Evolutionary conservation across 139 green algal genomes (phyloP).

Genomic region (Chlamydomonas schloesseri): DNA sequence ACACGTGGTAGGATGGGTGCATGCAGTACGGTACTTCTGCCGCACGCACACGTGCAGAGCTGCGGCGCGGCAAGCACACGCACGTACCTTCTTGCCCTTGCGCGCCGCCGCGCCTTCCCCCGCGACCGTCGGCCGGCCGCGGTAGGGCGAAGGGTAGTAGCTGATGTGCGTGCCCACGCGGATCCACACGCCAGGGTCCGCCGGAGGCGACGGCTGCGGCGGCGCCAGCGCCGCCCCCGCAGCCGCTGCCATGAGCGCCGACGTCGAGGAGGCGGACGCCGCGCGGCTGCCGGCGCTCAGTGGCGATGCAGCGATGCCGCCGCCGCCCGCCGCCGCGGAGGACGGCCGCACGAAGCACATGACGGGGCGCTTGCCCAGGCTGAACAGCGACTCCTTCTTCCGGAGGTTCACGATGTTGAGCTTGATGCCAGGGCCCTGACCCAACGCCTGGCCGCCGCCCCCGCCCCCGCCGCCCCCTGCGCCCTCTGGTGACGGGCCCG

Average conservation of each 20-base stretch:
- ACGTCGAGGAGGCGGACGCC: neutral
- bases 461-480: neutral
- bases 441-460: neutral
- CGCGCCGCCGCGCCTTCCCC: slow-evolving; percentile 26
- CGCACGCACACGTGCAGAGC: too few relatives aligned
- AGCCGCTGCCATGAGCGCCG: neutral
- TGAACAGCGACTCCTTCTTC: slow-evolving; percentile 65
- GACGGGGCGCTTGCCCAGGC: slow-evolving; percentile 58
- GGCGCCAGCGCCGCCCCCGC: neutral
- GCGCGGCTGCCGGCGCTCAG: too few relatives aligned
- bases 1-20: too few relatives aligned
- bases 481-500: neutral
- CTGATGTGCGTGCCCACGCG: slow-evolving; percentile 43
- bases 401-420: slow-evolving; percentile 74
- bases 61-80: neutral
- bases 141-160: slow-evolving; percentile 65
- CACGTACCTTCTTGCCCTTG: slow-evolving; percentile 27
- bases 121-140: slow-evolving; percentile 35
- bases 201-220: neutral
- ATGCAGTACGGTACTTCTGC: too few relatives aligned
- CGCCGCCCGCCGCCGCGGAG: neutral
- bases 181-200: slow-evolving; percentile 29
- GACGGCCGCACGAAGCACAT: slow-evolving; percentile 44
- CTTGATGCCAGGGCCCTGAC: slow-evolving; percentile 31
- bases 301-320: too few relatives aligned